Evolutionary conservation across 2,329 filamentous ascomycete genomes (phyloP).

Genomic region (Tolypocladium endophyticum): DNA sequence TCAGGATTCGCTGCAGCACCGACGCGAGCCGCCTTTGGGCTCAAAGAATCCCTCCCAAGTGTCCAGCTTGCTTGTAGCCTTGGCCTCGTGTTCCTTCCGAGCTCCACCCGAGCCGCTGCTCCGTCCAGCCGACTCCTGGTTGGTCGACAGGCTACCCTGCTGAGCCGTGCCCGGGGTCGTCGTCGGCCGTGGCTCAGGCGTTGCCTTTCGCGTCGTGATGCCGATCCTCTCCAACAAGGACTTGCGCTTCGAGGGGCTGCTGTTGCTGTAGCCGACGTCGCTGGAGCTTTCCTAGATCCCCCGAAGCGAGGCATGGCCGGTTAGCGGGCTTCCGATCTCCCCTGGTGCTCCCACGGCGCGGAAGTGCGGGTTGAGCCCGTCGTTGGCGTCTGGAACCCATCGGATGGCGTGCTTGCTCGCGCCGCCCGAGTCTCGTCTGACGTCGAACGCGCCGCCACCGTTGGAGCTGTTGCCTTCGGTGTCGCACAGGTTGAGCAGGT

Average conservation of each 20-base stretch:
- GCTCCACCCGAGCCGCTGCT: not conserved
- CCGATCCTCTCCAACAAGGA: conserved; percentile 9
- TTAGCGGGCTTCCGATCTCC: conserved; percentile 59
- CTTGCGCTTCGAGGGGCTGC: conserved; percentile 6
- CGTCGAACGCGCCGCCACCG: conserved; percentile 79
- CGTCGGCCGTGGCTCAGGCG: not conserved
- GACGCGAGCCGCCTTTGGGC: not conserved
- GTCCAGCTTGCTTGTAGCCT: conserved; percentile 3
- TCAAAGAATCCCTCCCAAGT: conserved; percentile 7
- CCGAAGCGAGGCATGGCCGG: conserved; percentile 28
- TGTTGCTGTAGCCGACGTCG: conserved; percentile 3
- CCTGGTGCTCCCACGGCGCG: conserved; percentile 48
- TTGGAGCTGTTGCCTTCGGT: conserved; percentile 81
- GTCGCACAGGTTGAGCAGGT: conserved; percentile 77
- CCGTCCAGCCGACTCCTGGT: not conserved
- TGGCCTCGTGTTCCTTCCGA: not conserved
- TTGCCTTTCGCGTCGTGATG: not conserved
- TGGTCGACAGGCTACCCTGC: not conserved
- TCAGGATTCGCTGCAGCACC: conserved; percentile 1
- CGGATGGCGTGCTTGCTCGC: conserved; percentile 33
- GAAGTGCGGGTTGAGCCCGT: conserved; percentile 26
- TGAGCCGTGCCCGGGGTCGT: not conserved
- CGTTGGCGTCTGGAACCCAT: conserved; percentile 43
- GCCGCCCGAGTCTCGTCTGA: conserved; percentile 39
- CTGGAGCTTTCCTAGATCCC: conserved; percentile 20